Percentiles rank a stretch among this genome's conserved stretches.
Evolutionary conservation across 2,329 filamentous ascomycete species (phyloP).

Genomic region (Akanthomyces lecanii): DNA sequence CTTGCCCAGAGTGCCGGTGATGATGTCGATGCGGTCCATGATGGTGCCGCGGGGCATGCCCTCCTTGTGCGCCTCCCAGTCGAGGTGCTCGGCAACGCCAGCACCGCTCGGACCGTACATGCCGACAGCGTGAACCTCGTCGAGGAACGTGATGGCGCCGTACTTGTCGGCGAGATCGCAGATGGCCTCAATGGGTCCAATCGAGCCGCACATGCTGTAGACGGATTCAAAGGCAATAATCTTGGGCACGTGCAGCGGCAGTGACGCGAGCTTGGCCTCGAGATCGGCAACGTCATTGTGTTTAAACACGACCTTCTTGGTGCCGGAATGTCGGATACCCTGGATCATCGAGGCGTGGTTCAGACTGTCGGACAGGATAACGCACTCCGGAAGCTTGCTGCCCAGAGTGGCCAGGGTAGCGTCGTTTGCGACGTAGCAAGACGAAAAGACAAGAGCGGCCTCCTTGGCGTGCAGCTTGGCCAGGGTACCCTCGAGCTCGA

Average conservation of each 20-base stretch:
- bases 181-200: slow-evolving; percentile 92
- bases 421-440: slow-evolving; percentile 98
- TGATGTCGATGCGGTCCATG: slow-evolving; percentile 96
- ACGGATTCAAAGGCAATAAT: slow-evolving; percentile 99
- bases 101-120: slow-evolving; percentile 98
- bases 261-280: slow-evolving; percentile 83
- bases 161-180: slow-evolving; percentile 97
- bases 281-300: slow-evolving; percentile 95
- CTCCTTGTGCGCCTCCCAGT: slow-evolving; percentile 79
- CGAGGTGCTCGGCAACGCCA: slow-evolving; percentile 94
- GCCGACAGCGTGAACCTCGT: slow-evolving; percentile 97
- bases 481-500: slow-evolving; percentile 74
- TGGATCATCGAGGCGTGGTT: slow-evolving; percentile 99
- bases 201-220: slow-evolving; percentile 98
- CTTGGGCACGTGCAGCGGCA: slow-evolving; percentile 83
- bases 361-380: slow-evolving; percentile 94
- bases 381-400: slow-evolving; percentile 92
- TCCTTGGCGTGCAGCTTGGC: slow-evolving; percentile 91
- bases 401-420: slow-evolving; percentile 94
- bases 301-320: slow-evolving; percentile 97
- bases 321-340: slow-evolving; percentile 94
- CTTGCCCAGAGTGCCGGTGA: slow-evolving; percentile 95
- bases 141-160: slow-evolving; percentile 92
- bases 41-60: slow-evolving; percentile 75
- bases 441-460: slow-evolving; percentile 88